Evolutionary conservation across 768 basidiomycete genomes (phyloP).

Genomic region (Hydnum rufescens): DNA sequence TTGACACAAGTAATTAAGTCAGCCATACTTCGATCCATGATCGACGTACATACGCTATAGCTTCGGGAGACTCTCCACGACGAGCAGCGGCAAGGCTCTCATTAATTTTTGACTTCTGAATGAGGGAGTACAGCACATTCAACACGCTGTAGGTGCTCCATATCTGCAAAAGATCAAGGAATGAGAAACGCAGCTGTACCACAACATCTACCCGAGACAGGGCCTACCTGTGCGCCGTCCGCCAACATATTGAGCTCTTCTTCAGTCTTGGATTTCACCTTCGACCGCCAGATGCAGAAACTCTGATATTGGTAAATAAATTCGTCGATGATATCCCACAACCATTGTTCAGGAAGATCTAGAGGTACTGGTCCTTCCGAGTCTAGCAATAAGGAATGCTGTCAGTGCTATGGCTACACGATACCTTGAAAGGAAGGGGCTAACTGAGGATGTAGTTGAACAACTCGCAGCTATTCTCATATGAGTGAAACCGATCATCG

Average conservation of each 20-base stretch:
- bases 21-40: background rate
- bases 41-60: conserved; percentile 40
- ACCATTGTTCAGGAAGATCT: conserved; percentile 90
- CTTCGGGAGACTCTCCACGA: conserved; percentile 59
- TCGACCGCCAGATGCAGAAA: conserved; percentile 82
- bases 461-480: conserved; percentile 93
- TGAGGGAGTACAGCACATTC: conserved; percentile 94
- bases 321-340: conserved; percentile 95
- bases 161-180: conserved; percentile 28
- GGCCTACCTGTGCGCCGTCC: conserved; percentile 34
- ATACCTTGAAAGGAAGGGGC: conserved; percentile 18
- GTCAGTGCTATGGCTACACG: conserved; percentile 3
- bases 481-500: conserved; percentile 95
- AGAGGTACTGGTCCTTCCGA: conserved; percentile 88
- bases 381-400: conserved; percentile 28
- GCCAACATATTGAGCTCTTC: conserved; percentile 73
- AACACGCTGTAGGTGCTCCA: conserved; percentile 98
- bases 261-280: conserved; percentile 65
- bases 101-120: conserved; percentile 92
- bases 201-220: background rate
- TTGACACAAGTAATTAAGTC: conserved; percentile 2
- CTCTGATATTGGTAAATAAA: conserved; percentile 98
- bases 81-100: conserved; percentile 76
- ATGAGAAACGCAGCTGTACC: too few species aligned
- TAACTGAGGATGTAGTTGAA: conserved; percentile 93